Percentiles rank a stretch among this genome's conserved stretches.
phyloP scores from a whole-genome alignment of 108 stramenopile species.

The Conticribra weissflogii region DNA sequence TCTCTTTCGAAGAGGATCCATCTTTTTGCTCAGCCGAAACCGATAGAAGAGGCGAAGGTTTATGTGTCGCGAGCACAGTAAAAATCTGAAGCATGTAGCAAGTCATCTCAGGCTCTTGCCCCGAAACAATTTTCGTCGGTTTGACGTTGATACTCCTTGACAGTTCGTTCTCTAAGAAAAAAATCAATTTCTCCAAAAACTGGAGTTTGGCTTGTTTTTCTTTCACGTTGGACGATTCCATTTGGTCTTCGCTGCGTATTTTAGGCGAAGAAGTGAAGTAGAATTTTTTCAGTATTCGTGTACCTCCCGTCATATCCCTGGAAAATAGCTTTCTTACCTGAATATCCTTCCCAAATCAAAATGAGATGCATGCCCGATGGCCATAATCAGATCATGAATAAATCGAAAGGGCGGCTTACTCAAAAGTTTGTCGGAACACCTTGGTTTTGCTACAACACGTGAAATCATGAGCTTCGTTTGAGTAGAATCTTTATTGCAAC shows the following conservation, averaged over 20 bases:
- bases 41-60: background rate
- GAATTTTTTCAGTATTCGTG: slow-evolving; percentile 20
- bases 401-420: slow-evolving; percentile 86
- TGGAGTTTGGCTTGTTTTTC: slow-evolving; percentile 64
- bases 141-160: slow-evolving; percentile 54
- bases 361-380: slow-evolving; percentile 47
- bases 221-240: slow-evolving; percentile 56
- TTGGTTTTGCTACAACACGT: slow-evolving; percentile 67
- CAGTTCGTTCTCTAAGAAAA: slow-evolving; percentile 43
- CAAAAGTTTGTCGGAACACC: slow-evolving; percentile 78
- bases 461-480: slow-evolving; percentile 51
- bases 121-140: slow-evolving; percentile 73
- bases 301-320: background rate
- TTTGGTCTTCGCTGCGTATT: slow-evolving; percentile 32
- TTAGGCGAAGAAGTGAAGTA: background rate
- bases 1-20: background rate
- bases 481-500: slow-evolving; percentile 35
- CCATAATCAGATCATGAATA: slow-evolving; percentile 79
- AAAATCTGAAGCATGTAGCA: slow-evolving; percentile 75
- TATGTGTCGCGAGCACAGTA: slow-evolving; percentile 53
- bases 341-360: slow-evolving; percentile 41
- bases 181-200: slow-evolving; percentile 67
- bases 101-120: slow-evolving; percentile 76
- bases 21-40: background rate
- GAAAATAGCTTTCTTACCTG: slow-evolving; percentile 21